These are phyloP conservation scores for Quercus mongolica DNA, from an alignment of 306 rosid genomes.

Conservation along the genomic window DNA sequence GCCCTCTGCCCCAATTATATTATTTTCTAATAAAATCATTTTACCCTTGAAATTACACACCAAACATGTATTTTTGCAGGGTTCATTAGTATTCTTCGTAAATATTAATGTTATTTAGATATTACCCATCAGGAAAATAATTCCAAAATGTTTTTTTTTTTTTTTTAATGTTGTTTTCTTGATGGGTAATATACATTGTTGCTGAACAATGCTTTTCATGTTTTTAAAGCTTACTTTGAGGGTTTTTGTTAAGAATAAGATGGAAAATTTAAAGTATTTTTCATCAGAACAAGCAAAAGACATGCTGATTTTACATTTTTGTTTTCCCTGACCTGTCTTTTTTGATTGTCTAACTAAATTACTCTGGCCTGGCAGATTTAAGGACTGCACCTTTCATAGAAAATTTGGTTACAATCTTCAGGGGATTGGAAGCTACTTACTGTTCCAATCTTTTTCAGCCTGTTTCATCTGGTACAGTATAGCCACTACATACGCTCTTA, in stretches of 20 bases:
- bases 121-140: too few species aligned
- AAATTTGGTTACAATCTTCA: constrained; percentile 64
- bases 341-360: background rate
- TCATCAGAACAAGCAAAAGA: background rate
- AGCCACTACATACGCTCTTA: background rate
- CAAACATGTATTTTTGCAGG: too few species aligned
- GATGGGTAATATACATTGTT: background rate
- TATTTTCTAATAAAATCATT: too few species aligned
- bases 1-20: too few species aligned
- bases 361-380: constrained; percentile 42
- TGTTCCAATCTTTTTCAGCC: constrained; percentile 42
- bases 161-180: background rate
- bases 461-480: constrained; percentile 44
- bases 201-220: background rate
- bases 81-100: too few species aligned
- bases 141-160: background rate
- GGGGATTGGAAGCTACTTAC: constrained; percentile 56
- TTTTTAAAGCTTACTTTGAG: background rate
- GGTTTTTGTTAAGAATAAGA: background rate
- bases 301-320: background rate
- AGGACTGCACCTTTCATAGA: constrained; percentile 65
- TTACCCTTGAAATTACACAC: too few species aligned
- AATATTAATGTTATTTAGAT: too few species aligned
- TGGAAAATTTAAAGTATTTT: background rate
- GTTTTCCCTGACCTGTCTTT: background rate